Conservation (phyloP, 495 filamentous ascomycete genomes). For the Ramalina intermedia region DNA sequence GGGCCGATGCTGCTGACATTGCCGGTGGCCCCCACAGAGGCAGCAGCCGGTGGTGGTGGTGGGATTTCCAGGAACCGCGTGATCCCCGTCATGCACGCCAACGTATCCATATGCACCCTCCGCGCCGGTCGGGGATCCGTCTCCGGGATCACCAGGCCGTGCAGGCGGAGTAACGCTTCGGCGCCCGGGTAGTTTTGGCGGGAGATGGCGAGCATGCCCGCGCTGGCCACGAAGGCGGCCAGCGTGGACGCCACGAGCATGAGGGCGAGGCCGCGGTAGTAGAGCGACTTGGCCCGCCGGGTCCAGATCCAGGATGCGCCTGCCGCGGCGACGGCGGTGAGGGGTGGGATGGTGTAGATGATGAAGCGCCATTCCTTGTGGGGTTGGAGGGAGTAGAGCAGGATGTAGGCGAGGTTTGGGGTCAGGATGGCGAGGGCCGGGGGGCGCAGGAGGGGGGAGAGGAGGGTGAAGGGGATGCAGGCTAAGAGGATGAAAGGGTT, state of each 20-base stretch:
- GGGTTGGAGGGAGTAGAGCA: slow-evolving; percentile 68
- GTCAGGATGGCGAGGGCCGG: slow-evolving; percentile 39
- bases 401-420: slow-evolving; percentile 57
- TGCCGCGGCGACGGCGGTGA: slow-evolving; percentile 66
- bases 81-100: slow-evolving; percentile 86
- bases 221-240: slow-evolving; percentile 41
- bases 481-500: slow-evolving; percentile 54
- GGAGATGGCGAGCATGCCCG: slow-evolving; percentile 52
- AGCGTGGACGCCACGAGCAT: slow-evolving; percentile 41
- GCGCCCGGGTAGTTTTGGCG: slow-evolving; percentile 85
- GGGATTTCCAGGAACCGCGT: slow-evolving; percentile 61
- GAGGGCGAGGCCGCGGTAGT: slow-evolving; percentile 43
- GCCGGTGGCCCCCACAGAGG: too few species aligned
- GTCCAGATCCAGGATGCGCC: slow-evolving; percentile 63
- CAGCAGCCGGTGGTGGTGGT: slow-evolving; percentile 1
- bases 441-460: slow-evolving; percentile 32
- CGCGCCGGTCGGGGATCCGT: slow-evolving; percentile 1
- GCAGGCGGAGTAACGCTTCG: slow-evolving; percentile 44
- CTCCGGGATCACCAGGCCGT: slow-evolving; percentile 22
- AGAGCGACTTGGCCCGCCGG: slow-evolving; percentile 41
- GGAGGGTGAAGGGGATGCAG: slow-evolving; percentile 51
- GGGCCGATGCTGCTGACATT: slow-evolving; percentile 3
- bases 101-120: slow-evolving; percentile 64
- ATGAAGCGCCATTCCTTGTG: slow-evolving; percentile 98
- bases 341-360: slow-evolving; percentile 65